These are phyloP conservation scores for Coniochaeta pulveracea DNA, from an alignment of 2,329 filamentous ascomycete genomes.

Conservation along the genomic window DNA sequence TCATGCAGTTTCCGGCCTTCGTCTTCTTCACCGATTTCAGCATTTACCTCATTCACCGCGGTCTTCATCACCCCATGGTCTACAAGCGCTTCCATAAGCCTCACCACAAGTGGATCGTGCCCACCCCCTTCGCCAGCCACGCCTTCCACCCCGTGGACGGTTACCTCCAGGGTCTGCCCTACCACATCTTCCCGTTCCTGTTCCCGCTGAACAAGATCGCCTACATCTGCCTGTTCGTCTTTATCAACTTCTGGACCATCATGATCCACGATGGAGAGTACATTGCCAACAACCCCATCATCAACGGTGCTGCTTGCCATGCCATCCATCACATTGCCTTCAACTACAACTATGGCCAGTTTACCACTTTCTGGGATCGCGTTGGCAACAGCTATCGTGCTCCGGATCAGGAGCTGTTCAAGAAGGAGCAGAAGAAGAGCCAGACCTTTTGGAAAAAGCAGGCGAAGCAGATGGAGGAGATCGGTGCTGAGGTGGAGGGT, in stretches of 20 bases:
- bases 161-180: slow-evolving; percentile 78
- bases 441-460: slow-evolving; percentile 71
- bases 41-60: slow-evolving; percentile 89
- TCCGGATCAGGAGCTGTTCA: slow-evolving; percentile 78
- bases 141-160: slow-evolving; percentile 94
- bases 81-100: slow-evolving; percentile 93
- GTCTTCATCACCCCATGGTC: slow-evolving; percentile 65
- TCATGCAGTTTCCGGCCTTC: slow-evolving; percentile 79
- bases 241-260: slow-evolving; percentile 96
- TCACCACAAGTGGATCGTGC: slow-evolving; percentile 99
- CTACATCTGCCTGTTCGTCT: slow-evolving; percentile 75
- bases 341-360: slow-evolving; percentile 92
- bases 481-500: slow-evolving; percentile 60
- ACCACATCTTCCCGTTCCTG: slow-evolving; percentile 86
- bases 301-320: slow-evolving; percentile 93
- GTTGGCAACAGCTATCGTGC: slow-evolving; percentile 76
- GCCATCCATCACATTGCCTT: slow-evolving; percentile 82
- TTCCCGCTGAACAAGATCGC: slow-evolving; percentile 89
- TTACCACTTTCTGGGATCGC: slow-evolving; percentile 85
- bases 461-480: slow-evolving; percentile 61
- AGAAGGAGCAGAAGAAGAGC: slow-evolving; percentile 76
- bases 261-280: slow-evolving; percentile 96
- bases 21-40: slow-evolving; percentile 78
- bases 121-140: slow-evolving; percentile 82
- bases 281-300: slow-evolving; percentile 75